Evolutionary conservation across 352 stramenopile genomes (phyloP), one percentile per base, ranked within the genome.

Genomic region (Pythium plurisporium): DNA sequence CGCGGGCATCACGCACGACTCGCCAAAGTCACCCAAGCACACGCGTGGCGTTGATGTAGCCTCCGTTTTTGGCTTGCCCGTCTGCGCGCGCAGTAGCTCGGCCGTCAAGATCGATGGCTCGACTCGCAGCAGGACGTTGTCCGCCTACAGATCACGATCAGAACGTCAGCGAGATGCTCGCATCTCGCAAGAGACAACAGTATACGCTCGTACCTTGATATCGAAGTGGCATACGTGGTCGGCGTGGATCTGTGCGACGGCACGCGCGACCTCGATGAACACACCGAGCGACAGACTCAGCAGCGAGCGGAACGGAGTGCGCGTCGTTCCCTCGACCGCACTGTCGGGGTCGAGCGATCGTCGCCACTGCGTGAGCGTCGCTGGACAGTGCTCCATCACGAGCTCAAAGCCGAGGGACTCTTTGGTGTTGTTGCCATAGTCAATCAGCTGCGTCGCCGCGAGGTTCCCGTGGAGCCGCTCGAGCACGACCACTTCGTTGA

Each of bases 1-100:
- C 26, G 17, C n/a, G 6, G 49, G 37, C 31, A 69, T 20, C 10
- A 65, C 22, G 53, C 80, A 69, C 0, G 82, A 77, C 62, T 92
- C 82, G 15, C 82, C 82, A 61, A 92, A 92, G 59, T 92, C 82
- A 2, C 61, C 82, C 19, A 88, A 72, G 45, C 80, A 91, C 7
- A 91, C 34, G 8, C 55, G 52, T 36, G 48, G 69, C 3, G 30
- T 51, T 5, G 15, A 65, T 46, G 5, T 56, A 50, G 26, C 50
- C 43, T 10, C 70, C 62, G 12, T 73, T 49, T 19, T 62, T 65
- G 11, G 62, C 46, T n/a, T n/a, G n/a, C n/a, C n/a, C n/a, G n/a
- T n/a, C 5, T 65, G 61, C 4, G 48, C 43, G 40, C 42, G 36
- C 25, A 59, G 19, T 14, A 86, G 31, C 22, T 59, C 62, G 5